Percentiles rank a stretch among this genome's conserved stretches.
Evolutionary conservation across 805 yeast species (phyloP).

Genomic region (Spathaspora hagerdaliae): DNA sequence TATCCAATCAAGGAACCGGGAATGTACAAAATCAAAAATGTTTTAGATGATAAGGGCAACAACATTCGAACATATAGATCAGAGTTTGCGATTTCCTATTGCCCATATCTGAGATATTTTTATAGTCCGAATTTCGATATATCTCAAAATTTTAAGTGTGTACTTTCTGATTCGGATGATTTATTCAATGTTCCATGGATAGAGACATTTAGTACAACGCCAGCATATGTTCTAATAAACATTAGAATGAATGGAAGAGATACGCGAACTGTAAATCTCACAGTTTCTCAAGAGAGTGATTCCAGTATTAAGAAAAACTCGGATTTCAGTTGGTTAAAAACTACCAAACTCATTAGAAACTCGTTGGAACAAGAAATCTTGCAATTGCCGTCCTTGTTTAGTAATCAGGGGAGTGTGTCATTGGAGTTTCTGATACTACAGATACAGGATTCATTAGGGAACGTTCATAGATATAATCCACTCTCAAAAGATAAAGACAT

Average conservation of each 20-base stretch:
- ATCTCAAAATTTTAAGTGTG: conserved; percentile 49
- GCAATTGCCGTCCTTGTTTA: conserved; percentile 20
- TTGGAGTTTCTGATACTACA: conserved; percentile 33
- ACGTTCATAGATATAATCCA: conserved; percentile 30
- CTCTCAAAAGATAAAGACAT: conserved; percentile 34
- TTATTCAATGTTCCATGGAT: conserved; percentile 41
- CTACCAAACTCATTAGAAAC: conserved; percentile 25
- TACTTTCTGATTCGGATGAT: conserved; percentile 32
- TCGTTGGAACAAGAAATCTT: conserved; percentile 31
- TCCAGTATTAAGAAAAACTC: background rate
- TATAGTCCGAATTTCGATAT: conserved; percentile 29
- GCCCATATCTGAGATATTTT: conserved; percentile 68
- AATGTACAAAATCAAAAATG: conserved; percentile 63
- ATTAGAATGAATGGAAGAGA: conserved; percentile 22
- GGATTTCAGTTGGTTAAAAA: conserved; percentile 28
- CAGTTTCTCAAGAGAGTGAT: conserved; percentile 13
- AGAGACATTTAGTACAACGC: conserved; percentile 71
- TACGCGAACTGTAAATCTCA: conserved; percentile 18
- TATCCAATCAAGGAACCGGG: conserved; percentile 72
- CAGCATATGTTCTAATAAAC: conserved; percentile 35
- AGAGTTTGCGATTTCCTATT: conserved; percentile 62
- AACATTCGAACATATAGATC: conserved; percentile 58
- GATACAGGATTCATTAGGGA: conserved; percentile 32
- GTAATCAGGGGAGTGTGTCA: conserved; percentile 3
- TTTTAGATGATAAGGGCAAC: conserved; percentile 60